Base-by-base conservation (phyloP, 768 basidiomycete species). In the Pulveroboletus sp. region DNA sequence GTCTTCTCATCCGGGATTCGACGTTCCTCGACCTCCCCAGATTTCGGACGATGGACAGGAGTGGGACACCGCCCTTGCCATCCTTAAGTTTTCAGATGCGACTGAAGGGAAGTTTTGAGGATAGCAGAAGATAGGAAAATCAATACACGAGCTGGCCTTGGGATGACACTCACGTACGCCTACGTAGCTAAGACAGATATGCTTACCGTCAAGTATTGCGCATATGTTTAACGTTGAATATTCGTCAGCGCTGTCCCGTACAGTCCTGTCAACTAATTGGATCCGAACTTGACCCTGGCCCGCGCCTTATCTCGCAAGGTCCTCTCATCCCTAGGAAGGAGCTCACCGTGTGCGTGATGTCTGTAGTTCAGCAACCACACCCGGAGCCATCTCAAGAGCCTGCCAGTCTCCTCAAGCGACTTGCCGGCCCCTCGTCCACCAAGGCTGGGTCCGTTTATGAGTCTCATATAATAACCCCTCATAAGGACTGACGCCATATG, bases 371-470 rank as follows among this genome's bases (percentile, higher is more conserved):
- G 26, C 53, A 57, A n/a, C 17, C 44, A 44, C 59, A 56, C 30
- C 69, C 67, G 13, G 57, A 68, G 44, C 55, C 68, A 9, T 84
- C 84, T 48, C 84, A 83, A 66, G 79, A 83, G 57, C 73, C 83
- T 8, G 77, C 78, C 37, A 89, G 83, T 64, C 79, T 93, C 35
- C 71, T 91, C 26, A 82, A 79, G 53, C 81, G 89, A 39, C 79
- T 95, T 38, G 93, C 92, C 13, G 93, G 93, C 15, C 89, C 90
- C 10, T 93, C 89, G 4, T 86, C 87, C 5, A 85, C 80, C 39
- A 95, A 95, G 76, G 91, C 92, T 40, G 92, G 92, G 85, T 88
- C 63, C 60, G 81, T 71, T 47, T 26, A 17, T 39, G 24, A 39
- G 36, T 14, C 24, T 27, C 47, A 46, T 24, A 33, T 47, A 17